Evolutionary conservation across 306 rosid species (phyloP), one percentile per base, ranked within the genome.

Genomic region (Cotoneaster glaucophyllus): DNA sequence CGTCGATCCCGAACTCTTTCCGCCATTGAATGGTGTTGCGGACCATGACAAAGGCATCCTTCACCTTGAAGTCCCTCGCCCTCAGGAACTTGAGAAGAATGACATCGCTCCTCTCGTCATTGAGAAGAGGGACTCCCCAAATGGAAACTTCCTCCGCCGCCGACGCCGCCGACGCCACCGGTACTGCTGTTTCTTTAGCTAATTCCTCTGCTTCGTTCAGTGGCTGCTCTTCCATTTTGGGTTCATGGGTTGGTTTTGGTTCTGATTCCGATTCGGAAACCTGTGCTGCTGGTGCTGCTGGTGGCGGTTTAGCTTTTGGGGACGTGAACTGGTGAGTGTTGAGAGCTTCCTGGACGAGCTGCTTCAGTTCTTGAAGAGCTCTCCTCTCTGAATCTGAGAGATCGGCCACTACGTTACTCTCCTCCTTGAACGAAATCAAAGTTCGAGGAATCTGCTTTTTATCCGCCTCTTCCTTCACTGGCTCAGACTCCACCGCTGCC

Each of bases 71-170:
- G 13, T 95, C 98, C 21, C 98, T 72, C 19, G 97, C 98, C 68
- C 97, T 83, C 6, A 95, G 86, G 37, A 95, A 95, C 89, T 95
- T 95, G 9, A 87, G 96, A 0, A 95, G 90, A 69, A 95, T 90
- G 73, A 84, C 93, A 32, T 95, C 97, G 10, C 86, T 88, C 26
- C 93, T 76, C 1, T 92, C 96, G 32, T 95, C 98, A 63, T 81
- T 80, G 10, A 95, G 84, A 5, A 95, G 87, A 58, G 96, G 97
- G 82, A 92, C 75, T 2, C 98, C 98, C 92, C 93, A 95, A 58
- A 95, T 85, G 10, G 87, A 92, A 9, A 90, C 84, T 29, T 85
- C 89, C 74, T 76, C 91, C 0, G 59, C 56, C 14, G 14, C 19
- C 8, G 64, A 26, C 50, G 18, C 24, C 8, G 0, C 80, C 25